These are phyloP conservation scores for Aotearoamyces nothofagi DNA, from an alignment of 2,329 filamentous ascomycete species.

Conservation along the genomic window DNA sequence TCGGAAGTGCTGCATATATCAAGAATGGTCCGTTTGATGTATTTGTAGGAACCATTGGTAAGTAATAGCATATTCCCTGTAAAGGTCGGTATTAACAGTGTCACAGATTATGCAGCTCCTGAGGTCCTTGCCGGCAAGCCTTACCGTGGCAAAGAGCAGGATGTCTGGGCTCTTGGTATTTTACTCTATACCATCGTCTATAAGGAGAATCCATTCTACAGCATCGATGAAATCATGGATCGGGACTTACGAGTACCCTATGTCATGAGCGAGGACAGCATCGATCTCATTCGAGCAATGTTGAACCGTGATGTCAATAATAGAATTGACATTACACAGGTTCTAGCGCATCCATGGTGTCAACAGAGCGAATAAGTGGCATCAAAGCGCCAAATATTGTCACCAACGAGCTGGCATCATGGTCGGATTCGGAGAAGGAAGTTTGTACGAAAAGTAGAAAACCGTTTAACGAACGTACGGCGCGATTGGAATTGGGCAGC, in stretches of 20 bases:
- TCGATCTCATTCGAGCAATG: slow-evolving; percentile 84
- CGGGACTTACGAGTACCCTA: slow-evolving; percentile 86
- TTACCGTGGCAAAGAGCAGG: slow-evolving; percentile 92
- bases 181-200: slow-evolving; percentile 97
- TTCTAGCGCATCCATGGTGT: slow-evolving; percentile 80
- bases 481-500: too few species aligned
- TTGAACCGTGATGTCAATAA: slow-evolving; percentile 76
- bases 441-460: too few species aligned
- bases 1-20: slow-evolving; percentile 95
- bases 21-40: slow-evolving; percentile 98
- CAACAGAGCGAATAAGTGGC: too few species aligned
- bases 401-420: too few species aligned
- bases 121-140: slow-evolving; percentile 87
- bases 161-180: slow-evolving; percentile 95
- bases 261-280: slow-evolving; percentile 77
- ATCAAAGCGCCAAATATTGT: too few species aligned
- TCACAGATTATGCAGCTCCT: slow-evolving; percentile 87
- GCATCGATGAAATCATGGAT: slow-evolving; percentile 98
- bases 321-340: slow-evolving; percentile 73
- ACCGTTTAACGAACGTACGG: too few species aligned
- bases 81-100: slow-evolving; percentile 3
- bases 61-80: slow-evolving; percentile 18
- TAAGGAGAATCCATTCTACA: slow-evolving; percentile 99
- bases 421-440: too few species aligned
- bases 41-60: slow-evolving; percentile 96